phyloP scores from a whole-genome alignment of 2,329 filamentous ascomycete species.

The Ophiostoma perfectum region DNA sequence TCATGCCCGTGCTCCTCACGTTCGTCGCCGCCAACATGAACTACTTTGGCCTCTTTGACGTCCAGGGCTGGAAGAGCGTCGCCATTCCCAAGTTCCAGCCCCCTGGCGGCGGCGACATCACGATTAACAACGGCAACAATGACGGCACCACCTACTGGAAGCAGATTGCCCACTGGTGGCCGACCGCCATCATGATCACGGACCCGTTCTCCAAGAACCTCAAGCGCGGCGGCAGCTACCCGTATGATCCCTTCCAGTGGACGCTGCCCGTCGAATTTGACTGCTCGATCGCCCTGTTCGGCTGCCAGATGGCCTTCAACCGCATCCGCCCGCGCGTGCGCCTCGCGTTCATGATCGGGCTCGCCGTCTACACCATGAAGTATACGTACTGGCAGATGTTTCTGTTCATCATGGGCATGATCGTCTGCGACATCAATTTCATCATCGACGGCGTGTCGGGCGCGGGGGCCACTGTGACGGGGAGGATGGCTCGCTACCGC shows the following conservation, averaged over 20 bases:
- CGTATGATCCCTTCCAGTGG: slow-evolving; percentile 36
- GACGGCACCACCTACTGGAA: background rate
- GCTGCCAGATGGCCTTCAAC: slow-evolving; percentile 33
- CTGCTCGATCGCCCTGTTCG: slow-evolving; percentile 34
- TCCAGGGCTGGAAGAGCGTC: slow-evolving; percentile 19
- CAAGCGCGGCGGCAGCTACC: slow-evolving; percentile 19
- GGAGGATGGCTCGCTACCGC: slow-evolving; percentile 21
- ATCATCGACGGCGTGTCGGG: slow-evolving; percentile 26
- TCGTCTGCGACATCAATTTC: slow-evolving; percentile 33
- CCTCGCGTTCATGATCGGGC: slow-evolving; percentile 20
- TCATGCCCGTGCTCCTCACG: slow-evolving; percentile 24
- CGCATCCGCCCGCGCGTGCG: slow-evolving; percentile 24
- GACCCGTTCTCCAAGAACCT: slow-evolving; percentile 25
- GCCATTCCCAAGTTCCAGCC: slow-evolving; percentile 22
- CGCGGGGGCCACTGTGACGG: no score
- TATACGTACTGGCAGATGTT: slow-evolving; percentile 31
- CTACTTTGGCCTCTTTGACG: slow-evolving; percentile 22
- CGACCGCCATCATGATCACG: slow-evolving; percentile 16
- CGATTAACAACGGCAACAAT: background rate
- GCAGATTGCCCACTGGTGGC: slow-evolving; percentile 23
- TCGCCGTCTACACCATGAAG: slow-evolving; percentile 22
- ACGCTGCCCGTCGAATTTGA: slow-evolving; percentile 37
- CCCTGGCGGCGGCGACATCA: background rate
- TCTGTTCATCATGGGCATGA: slow-evolving; percentile 33
- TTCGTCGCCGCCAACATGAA: slow-evolving; percentile 19